Evolutionary conservation across 371 early-diverging fungal species (phyloP).

Genomic region (Mortierella sp.): DNA sequence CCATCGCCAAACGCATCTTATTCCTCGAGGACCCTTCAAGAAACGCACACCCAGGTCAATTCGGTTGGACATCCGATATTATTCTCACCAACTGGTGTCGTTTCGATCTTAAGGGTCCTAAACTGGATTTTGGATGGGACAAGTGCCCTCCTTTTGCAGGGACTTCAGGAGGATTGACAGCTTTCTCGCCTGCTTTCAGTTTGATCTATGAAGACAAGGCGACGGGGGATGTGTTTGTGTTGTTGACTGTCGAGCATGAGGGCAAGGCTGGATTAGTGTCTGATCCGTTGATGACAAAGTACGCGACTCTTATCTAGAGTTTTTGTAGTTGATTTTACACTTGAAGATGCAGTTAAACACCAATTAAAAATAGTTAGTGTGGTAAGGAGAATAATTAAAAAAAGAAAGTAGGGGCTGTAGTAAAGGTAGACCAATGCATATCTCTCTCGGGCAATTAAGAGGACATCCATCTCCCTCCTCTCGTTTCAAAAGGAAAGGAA

Average conservation of each 20-base stretch:
- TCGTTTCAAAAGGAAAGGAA: no score
- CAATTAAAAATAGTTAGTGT: no score
- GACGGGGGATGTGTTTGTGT: slow-evolving; percentile 40
- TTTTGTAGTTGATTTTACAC: no score
- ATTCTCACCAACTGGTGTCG: slow-evolving; percentile 64
- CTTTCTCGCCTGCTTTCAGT: slow-evolving; percentile 59
- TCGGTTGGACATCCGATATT: slow-evolving; percentile 58
- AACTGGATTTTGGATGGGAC: slow-evolving; percentile 62
- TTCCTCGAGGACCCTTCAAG: slow-evolving; percentile 56
- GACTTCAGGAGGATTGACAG: slow-evolving; percentile 46
- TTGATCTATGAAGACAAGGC: slow-evolving; percentile 56
- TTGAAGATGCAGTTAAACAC: no score
- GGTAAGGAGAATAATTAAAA: no score
- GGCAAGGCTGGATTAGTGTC: slow-evolving; percentile 49
- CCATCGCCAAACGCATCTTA: slow-evolving; percentile 56
- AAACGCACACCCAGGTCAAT: slow-evolving; percentile 37
- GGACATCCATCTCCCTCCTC: no score
- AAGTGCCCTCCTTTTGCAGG: slow-evolving; percentile 48
- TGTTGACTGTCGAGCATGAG: slow-evolving; percentile 59
- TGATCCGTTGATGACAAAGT: slow-evolving; percentile 58
- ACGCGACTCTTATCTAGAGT: slow-evolving; percentile 40
- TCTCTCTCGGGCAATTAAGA: no score
- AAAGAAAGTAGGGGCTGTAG: no score
- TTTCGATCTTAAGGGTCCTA: slow-evolving; percentile 61
- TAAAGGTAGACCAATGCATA: no score